Conservation (phyloP, 2,329 filamentous ascomycete genomes). For the Ophiostoma ips region DNA sequence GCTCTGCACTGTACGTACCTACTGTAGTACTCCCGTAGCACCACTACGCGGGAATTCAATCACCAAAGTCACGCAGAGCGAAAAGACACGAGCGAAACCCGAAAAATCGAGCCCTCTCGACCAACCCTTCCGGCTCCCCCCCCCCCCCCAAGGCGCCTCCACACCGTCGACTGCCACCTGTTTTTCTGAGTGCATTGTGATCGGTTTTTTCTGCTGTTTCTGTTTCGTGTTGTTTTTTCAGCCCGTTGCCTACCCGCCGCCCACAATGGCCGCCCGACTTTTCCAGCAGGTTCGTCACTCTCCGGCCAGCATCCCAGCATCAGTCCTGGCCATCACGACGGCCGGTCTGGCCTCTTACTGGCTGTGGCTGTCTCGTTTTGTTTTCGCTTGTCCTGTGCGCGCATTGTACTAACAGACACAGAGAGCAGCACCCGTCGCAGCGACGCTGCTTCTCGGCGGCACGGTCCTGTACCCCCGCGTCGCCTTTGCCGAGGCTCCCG, state of each 20-base stretch:
- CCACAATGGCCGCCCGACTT: conserved; percentile 45
- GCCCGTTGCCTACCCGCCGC: not conserved
- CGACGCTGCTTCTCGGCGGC: conserved; percentile 35
- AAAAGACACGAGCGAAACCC: not conserved
- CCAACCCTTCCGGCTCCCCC: not conserved
- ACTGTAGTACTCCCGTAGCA: too few species aligned
- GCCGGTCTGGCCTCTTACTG: too few species aligned
- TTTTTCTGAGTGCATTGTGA: not conserved
- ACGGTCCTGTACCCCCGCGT: conserved; percentile 33
- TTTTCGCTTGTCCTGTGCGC: not conserved
- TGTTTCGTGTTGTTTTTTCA: not conserved
- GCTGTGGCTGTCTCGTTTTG: not conserved
- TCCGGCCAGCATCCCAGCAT: not conserved
- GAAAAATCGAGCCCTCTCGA: conserved; percentile 1
- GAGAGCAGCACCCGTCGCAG: conserved; percentile 40
- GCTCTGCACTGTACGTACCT: not conserved
- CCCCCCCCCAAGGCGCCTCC: too few species aligned
- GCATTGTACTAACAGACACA: conserved; percentile 15
- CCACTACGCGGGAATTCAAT: not conserved
- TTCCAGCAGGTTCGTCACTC: conserved; percentile 35
- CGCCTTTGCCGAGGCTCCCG: conserved; percentile 38
- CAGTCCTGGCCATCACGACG: not conserved
- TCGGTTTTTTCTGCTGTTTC: not conserved
- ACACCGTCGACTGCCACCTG: not conserved
- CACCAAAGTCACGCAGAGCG: conserved; percentile 7